A percentile compares a stretch with the other conserved stretches of the same genome.
phyloP scores from a whole-genome alignment of 2,329 filamentous ascomycete species.

The Fusarium sp. region DNA sequence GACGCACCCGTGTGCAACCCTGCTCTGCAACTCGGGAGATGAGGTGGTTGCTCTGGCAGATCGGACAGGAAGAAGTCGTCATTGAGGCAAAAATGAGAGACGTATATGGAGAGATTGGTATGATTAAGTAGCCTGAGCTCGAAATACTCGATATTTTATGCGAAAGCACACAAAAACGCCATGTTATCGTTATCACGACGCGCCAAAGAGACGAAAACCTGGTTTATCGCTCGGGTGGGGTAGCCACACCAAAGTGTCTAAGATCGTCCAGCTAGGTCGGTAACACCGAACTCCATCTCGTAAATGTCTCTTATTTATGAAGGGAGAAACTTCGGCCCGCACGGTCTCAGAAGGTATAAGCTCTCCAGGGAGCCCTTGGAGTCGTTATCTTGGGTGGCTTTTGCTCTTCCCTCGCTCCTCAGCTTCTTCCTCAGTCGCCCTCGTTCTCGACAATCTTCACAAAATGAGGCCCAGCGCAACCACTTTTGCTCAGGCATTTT shows the following conservation, averaged over 20 bases:
- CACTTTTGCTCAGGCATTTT: constrained; percentile 29
- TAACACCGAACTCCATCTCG: constrained; percentile 8
- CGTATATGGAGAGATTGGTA: neutral
- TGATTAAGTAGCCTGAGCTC: neutral
- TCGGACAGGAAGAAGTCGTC: neutral
- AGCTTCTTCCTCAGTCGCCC: neutral
- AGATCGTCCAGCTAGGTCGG: constrained; percentile 20
- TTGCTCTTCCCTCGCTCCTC: neutral
- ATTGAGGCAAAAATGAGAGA: neutral
- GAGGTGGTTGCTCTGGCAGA: neutral
- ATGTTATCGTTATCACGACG: neutral
- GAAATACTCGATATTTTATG: neutral
- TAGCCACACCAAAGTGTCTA: constrained; percentile 18
- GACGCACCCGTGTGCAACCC: constrained; percentile 1
- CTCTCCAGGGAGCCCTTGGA: neutral
- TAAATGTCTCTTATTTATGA: neutral
- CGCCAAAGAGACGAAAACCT: constrained; percentile 6
- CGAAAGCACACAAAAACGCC: neutral
- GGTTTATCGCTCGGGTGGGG: constrained; percentile 19
- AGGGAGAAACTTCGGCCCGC: constrained; percentile 34
- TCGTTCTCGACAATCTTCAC: neutral
- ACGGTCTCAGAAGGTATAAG: constrained; percentile 11
- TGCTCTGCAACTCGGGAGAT: constrained; percentile 7
- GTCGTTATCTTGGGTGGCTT: neutral
- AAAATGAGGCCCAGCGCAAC: constrained; percentile 30